Evolutionary conservation across 163 green algal species (phyloP).

Genomic region (Smithsoniella earleae): DNA sequence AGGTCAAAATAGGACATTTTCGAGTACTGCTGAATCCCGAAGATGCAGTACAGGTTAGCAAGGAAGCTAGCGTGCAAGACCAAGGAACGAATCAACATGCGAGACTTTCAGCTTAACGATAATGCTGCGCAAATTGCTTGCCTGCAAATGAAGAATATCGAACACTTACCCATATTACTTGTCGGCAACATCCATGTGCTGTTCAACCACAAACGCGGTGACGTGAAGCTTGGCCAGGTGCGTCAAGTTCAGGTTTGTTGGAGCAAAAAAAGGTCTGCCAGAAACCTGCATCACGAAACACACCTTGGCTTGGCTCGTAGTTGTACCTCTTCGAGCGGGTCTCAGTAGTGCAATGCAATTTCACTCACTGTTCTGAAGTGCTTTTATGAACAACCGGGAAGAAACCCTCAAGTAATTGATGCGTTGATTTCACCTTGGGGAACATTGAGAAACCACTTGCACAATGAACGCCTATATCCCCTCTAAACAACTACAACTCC

Average conservation of each 20-base stretch:
- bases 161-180: background rate
- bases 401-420: too few relatives aligned
- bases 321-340: background rate
- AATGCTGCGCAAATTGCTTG: conserved; percentile 13
- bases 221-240: conserved; percentile 28
- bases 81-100: background rate
- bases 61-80: background rate
- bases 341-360: background rate
- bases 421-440: too few relatives aligned
- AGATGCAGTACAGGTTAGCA: too few relatives aligned
- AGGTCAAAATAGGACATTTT: too few relatives aligned
- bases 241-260: too few relatives aligned
- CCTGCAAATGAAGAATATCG: background rate
- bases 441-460: too few relatives aligned
- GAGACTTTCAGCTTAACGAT: background rate
- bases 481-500: background rate
- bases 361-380: too few relatives aligned
- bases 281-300: background rate
- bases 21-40: too few relatives aligned
- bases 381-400: too few relatives aligned
- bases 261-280: background rate
- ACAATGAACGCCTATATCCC: background rate
- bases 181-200: conserved; percentile 28
- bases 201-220: conserved; percentile 29
- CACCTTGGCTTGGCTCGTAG: background rate